Base-by-base conservation (phyloP, 495 filamentous ascomycete species). In the Xylaria palmicola region DNA sequence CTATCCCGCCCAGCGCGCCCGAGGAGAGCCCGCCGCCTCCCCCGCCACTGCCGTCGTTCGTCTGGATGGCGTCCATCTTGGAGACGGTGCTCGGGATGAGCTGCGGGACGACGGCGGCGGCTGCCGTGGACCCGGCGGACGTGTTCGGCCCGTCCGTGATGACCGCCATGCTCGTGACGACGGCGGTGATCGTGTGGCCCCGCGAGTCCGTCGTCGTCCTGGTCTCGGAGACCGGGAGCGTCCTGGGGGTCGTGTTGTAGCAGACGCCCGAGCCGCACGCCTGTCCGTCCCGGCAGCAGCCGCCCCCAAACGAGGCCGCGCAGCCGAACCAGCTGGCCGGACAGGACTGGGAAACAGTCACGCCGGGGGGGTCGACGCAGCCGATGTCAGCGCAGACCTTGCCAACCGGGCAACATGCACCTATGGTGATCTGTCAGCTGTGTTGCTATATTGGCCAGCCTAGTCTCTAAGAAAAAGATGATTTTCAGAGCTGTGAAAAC, bases 281-380 rank as follows among this genome's bases (percentile, higher is more conserved):
- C 72, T 73, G 73, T 9, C 72, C 74, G 48, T 60, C 69, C 30
- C 47, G 62, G 48, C 79, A 81, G 39, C 79, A 81, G 2, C 77
- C 79, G 51, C 65, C 74, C 20, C 73, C 75, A 12, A 72, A 22
- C 6, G 71, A 70, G 3, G 69, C 40, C 3, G 79, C 70, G 51
- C 79, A 81, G 26, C 67, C 71, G 24, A 67, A 72, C 41, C 71
- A 76, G 56, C 63, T 68, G 43, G 55, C 44, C 3, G 68, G 67
- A 13, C 79, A 81, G 6, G 63, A 56, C 22, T 54, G 40, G 0
- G 71, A 30, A 0, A 17, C 57, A 1, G 68, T 59, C 29, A 53
- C 49, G 19, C 73, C 76, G 3, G 62, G 58, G 7, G 77, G 73
- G 4, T 71, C 41, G 6, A 30, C n/a, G 52, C 77, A 81, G 19